Evolutionary conservation across 2,329 filamentous ascomycete genomes (phyloP).

Genomic region (Madurella fahalii): DNA sequence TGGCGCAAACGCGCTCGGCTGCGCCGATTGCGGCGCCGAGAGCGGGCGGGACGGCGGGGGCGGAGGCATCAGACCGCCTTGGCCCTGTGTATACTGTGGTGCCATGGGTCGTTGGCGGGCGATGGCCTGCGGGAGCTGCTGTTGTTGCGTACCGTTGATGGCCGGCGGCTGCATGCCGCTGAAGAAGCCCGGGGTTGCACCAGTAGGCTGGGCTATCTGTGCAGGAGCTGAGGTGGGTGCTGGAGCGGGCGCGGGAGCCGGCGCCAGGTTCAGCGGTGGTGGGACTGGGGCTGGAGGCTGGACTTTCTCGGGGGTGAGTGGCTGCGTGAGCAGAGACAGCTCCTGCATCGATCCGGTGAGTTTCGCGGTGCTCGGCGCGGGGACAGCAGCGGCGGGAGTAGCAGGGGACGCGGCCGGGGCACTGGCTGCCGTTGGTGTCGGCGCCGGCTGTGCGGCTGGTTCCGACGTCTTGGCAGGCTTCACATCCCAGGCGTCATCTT

Average conservation of each 20-base stretch:
- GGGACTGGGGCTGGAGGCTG: conserved; percentile 32
- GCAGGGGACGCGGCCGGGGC: conserved; percentile 37
- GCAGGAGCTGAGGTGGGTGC: conserved; percentile 33
- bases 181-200: conserved; percentile 59
- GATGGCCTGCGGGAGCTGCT: conserved; percentile 41
- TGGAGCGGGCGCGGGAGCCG: conserved; percentile 32
- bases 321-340: conserved; percentile 50
- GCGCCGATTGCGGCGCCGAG: conserved; percentile 80
- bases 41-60: conserved; percentile 75
- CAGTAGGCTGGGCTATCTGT: conserved; percentile 44
- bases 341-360: conserved; percentile 66
- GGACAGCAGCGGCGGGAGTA: conserved; percentile 26
- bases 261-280: conserved; percentile 32
- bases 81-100: conserved; percentile 57
- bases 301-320: conserved; percentile 49
- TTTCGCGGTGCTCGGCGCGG: conserved; percentile 35
- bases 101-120: conserved; percentile 66
- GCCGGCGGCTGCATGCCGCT: conserved; percentile 39
- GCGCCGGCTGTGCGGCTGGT: conserved; percentile 21
- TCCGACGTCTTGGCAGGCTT: conserved; percentile 66
- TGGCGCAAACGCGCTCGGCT: conserved; percentile 67
- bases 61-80: conserved; percentile 66
- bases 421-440: conserved; percentile 31
- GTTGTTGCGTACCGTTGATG: conserved; percentile 36
- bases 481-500: conserved; percentile 96